Evolutionary conservation across 2,329 filamentous ascomycete genomes (phyloP).

Genomic region (Botrytis tulipae): DNA sequence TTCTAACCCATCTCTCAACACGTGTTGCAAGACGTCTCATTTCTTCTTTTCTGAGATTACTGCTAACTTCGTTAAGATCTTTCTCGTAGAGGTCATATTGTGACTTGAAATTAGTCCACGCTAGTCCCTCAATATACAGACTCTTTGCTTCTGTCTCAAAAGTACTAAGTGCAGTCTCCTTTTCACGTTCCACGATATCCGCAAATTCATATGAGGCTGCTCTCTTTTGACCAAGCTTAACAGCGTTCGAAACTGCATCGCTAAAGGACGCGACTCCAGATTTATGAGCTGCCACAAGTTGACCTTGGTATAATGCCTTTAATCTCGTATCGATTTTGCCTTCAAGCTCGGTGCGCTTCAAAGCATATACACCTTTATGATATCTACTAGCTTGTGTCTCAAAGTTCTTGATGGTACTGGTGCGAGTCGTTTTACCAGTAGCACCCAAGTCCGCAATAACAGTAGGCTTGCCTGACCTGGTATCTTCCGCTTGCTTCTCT

Average conservation of each 20-base stretch:
- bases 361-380: slow-evolving; percentile 89
- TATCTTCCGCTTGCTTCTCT: slow-evolving; percentile 74
- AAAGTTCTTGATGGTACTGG: slow-evolving; percentile 76
- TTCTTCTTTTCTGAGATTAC: slow-evolving; percentile 84
- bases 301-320: slow-evolving; percentile 84
- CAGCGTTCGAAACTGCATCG: slow-evolving; percentile 79
- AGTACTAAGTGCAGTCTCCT: slow-evolving; percentile 67
- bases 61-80: slow-evolving; percentile 86
- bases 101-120: slow-evolving; percentile 85
- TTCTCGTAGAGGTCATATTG: slow-evolving; percentile 80
- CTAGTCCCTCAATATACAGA: slow-evolving; percentile 72
- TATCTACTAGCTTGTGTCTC: slow-evolving; percentile 89
- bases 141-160: slow-evolving; percentile 76
- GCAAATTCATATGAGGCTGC: slow-evolving; percentile 91
- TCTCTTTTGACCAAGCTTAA: slow-evolving; percentile 91
- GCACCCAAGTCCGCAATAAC: slow-evolving; percentile 74
- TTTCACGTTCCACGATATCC: slow-evolving; percentile 84
- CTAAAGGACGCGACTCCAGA: slow-evolving; percentile 79
- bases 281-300: slow-evolving; percentile 86
- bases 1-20: slow-evolving; percentile 91
- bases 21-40: slow-evolving; percentile 89
- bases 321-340: slow-evolving; percentile 83
- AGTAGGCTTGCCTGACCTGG: slow-evolving; percentile 67
- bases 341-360: slow-evolving; percentile 83
- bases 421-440: slow-evolving; percentile 69